These are phyloP conservation scores for Suhomyces chickasaworum DNA, from an alignment of 1,139 yeast species.

Conservation along the genomic window DNA sequence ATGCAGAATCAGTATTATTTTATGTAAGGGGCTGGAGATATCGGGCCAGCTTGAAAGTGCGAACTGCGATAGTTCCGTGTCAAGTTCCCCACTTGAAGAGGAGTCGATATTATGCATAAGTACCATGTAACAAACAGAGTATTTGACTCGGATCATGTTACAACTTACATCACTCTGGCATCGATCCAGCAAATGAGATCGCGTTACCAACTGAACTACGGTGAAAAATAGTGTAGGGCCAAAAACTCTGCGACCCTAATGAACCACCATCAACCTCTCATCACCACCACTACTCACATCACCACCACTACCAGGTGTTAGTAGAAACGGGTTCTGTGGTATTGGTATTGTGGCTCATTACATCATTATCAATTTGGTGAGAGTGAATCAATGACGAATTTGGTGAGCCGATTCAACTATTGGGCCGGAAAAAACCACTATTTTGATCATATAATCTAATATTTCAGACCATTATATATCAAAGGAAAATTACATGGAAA, in stretches of 20 bases:
- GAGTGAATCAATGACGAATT: too few species aligned
- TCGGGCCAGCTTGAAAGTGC: conserved; percentile 1
- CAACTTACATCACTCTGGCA: too few species aligned
- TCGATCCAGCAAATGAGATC: neutral
- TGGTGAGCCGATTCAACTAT: too few species aligned
- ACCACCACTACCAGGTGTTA: too few species aligned
- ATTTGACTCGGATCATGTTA: neutral
- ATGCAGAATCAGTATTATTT: neutral
- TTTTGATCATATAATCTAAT: too few species aligned
- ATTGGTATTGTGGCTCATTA: too few species aligned
- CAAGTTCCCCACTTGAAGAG: neutral
- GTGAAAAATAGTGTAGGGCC: neutral
- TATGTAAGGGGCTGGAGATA: conserved; percentile 9
- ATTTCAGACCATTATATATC: too few species aligned
- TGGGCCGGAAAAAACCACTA: too few species aligned
- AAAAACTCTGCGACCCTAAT: neutral
- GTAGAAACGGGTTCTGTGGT: too few species aligned
- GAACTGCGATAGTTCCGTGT: neutral
- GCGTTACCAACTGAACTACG: neutral
- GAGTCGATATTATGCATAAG: neutral
- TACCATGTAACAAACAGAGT: neutral
- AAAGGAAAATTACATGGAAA: too few species aligned
- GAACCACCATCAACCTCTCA: too few species aligned
- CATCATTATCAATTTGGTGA: too few species aligned
- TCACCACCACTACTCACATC: neutral